Base-by-base conservation (phyloP, 306 rosid species). In the Prunus campanulata region DNA sequence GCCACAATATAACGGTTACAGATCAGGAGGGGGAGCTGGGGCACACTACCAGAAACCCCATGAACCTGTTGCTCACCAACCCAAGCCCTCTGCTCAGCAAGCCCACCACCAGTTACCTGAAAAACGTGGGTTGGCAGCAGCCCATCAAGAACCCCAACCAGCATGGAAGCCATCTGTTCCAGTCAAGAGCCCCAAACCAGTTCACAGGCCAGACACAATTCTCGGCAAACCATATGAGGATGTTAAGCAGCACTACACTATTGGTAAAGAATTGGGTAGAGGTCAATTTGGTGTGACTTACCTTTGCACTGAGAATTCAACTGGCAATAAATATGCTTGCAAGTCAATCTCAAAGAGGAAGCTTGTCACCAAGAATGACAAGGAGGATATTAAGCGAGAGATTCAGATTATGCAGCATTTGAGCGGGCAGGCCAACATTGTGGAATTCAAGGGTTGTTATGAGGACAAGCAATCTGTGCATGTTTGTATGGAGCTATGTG, bases 381-480 rank as follows among this genome's bases (percentile, higher is more conserved):
- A 74, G 50, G 96, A 93, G 72, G 98, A 91, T 50, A 90, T 90
- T 6, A 93, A 80, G 82, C 87, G 96, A 75, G 98, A 93, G 87
- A 85, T 91, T 78, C 97, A 88, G 80, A 88, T 93, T n/a, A 86
- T 93, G 98, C 93, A 93, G 88, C 92, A 93, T 85, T 73, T 93
- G 90, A 90, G 96, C 71, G 97, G 98, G 60, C 98, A 93, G 54
- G 84, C 98, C 13, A 93, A 91, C 75, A 88, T 91, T 82, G 98
- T 93, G 61, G 98, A 93, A 84, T 93, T 93, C 73, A 89, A 87
- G 76, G 97, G 97, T 25, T 84, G 91, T 78, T 93, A 84, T 81
- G 98, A 93, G 87, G 98, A 91, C 52, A 90, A 79, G 84, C 81
- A 80, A 2, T 86, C 96, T 1, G 97, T 93, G 64, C 91, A 91